Conservation (phyloP, 306 rosid genomes). For the Vigna reflexopilosa region DNA sequence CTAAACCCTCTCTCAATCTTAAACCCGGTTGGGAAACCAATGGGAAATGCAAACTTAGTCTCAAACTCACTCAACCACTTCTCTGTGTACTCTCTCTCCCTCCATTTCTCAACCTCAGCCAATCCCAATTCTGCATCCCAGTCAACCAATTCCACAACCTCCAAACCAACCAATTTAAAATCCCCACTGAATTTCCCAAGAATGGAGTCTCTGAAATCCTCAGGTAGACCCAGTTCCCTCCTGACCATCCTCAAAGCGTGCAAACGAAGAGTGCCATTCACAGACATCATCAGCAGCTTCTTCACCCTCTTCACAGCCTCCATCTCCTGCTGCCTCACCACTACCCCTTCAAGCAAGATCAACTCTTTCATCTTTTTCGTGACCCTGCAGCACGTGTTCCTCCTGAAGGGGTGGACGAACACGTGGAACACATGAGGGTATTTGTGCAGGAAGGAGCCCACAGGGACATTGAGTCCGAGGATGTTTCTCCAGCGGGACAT, state of each 20-base stretch:
- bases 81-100: conserved; percentile 74
- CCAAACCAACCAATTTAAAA: conserved; percentile 63
- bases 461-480: conserved; percentile 53
- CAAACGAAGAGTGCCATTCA: conserved; percentile 57
- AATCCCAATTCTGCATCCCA: conserved; percentile 51
- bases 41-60: conserved; percentile 72
- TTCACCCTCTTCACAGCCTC: conserved; percentile 66
- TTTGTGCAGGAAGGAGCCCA: conserved; percentile 63
- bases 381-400: conserved; percentile 69
- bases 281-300: conserved; percentile 71
- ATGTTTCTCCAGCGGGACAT: conserved; percentile 75
- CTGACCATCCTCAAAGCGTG: conserved; percentile 77
- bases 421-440: conserved; percentile 74
- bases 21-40: conserved; percentile 73
- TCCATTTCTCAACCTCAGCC: conserved; percentile 69
- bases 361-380: conserved; percentile 52
- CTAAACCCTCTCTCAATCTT: conserved; percentile 64
- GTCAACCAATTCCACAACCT: conserved; percentile 65
- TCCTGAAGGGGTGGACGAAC: conserved; percentile 60
- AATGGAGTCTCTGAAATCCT: conserved; percentile 76
- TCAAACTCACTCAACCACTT: conserved; percentile 89
- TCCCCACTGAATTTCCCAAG: conserved; percentile 54
- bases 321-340: conserved; percentile 50
- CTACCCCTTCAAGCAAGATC: conserved; percentile 54
- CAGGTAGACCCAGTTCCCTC: conserved; percentile 77